A percentile compares a stretch with the other conserved stretches of the same genome.
Conservation (phyloP, 2,329 filamentous ascomycete species). For the Hymenoscyphus occultus region DNA sequence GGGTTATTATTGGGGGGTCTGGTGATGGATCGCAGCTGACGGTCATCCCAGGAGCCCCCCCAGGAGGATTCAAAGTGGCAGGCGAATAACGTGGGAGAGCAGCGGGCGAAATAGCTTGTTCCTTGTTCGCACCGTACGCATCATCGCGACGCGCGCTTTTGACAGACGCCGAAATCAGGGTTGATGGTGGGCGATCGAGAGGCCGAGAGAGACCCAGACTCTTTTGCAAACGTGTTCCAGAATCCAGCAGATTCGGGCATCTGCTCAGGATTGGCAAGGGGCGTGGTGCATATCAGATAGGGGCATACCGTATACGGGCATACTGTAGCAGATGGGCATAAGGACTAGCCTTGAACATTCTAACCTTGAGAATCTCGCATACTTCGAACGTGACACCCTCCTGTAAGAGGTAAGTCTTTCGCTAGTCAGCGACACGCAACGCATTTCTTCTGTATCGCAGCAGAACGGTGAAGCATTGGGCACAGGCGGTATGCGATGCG, state of each 20-base stretch:
- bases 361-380: no score
- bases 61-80: neutral
- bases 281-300: no score
- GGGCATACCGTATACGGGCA: neutral
- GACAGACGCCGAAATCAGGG: neutral
- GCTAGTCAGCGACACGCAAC: neutral
- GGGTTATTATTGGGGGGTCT: neutral
- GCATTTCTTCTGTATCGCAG: no score
- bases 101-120: neutral
- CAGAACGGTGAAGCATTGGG: no score
- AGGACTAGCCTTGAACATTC: neutral
- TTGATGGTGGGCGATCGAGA: neutral
- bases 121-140: neutral
- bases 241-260: neutral
- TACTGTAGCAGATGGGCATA: neutral
- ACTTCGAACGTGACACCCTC: no score
- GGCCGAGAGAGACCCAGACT: slow-evolving; percentile 1
- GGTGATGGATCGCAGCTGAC: neutral
- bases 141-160: slow-evolving; percentile 2
- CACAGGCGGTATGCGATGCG: neutral
- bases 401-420: neutral
- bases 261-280: no score
- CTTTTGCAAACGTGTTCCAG: neutral
- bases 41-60: neutral
- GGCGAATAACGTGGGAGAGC: slow-evolving; percentile 1